Percentiles rank a stretch among this genome's conserved stretches.
These are phyloP conservation scores for Styphnolobium japonicum DNA, from an alignment of 306 rosid species.

Conservation along the genomic window DNA sequence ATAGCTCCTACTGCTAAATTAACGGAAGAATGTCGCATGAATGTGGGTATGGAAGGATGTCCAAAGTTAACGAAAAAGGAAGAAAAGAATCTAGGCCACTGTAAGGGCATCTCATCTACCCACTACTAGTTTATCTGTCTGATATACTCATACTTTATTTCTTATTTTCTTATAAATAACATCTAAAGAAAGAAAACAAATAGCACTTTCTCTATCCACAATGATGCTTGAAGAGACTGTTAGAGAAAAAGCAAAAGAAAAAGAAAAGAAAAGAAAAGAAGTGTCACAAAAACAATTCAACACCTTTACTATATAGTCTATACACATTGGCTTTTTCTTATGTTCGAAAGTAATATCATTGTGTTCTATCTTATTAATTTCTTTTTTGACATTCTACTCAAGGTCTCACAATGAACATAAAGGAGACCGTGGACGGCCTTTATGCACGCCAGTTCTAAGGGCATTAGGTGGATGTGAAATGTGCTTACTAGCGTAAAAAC, in stretches of 20 bases:
- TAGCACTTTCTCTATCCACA: constrained; percentile 24
- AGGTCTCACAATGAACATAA: constrained; percentile 2
- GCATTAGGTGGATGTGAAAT: not conserved
- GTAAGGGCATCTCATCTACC: constrained; percentile 17
- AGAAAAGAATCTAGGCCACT: constrained; percentile 38
- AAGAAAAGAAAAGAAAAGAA: not conserved
- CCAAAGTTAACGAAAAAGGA: constrained; percentile 6
- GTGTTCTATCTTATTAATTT: not conserved
- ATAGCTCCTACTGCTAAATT: constrained; percentile 17
- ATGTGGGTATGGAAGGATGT: constrained; percentile 35
- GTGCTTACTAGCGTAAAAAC: not conserved
- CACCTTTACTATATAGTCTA: not conserved
- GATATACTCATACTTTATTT: not conserved
- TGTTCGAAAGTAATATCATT: constrained; percentile 15
- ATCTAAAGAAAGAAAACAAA: constrained; percentile 18
- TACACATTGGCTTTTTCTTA: not conserved
- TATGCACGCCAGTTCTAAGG: constrained; percentile 20
- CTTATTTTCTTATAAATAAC: constrained; percentile 5
- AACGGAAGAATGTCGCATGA: constrained; percentile 16
- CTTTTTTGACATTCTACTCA: not conserved
- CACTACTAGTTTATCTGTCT: not conserved
- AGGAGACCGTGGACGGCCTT: not conserved
- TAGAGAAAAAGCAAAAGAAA: not conserved
- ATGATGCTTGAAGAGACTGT: constrained; percentile 21
- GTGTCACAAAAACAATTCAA: not conserved